Conservation (phyloP, 2,329 filamentous ascomycete species). For the Neopestalotiopsis rosae region DNA sequence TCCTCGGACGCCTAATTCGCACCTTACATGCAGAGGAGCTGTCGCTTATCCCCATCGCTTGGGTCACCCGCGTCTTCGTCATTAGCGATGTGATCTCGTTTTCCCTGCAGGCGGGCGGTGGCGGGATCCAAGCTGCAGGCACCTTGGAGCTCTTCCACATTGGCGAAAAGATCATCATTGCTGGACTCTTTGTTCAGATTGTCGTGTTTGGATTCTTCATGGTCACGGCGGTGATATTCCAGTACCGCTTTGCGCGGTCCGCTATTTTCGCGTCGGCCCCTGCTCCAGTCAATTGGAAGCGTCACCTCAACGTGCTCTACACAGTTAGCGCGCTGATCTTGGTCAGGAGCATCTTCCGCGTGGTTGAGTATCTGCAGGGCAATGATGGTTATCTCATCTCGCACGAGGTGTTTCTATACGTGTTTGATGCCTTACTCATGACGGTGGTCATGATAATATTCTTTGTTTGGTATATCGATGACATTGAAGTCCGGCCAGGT, state of each 20-base stretch:
- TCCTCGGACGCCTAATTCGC: conserved; percentile 37
- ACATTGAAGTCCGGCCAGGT: not conserved
- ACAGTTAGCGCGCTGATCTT: conserved; percentile 48
- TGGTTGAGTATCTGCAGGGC: conserved; percentile 52
- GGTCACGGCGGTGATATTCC: conserved; percentile 46
- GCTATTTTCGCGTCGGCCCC: not conserved
- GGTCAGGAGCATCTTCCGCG: conserved; percentile 49
- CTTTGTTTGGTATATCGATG: conserved; percentile 31
- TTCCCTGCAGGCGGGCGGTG: conserved; percentile 44
- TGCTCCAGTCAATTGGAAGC: conserved; percentile 31
- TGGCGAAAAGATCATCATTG: conserved; percentile 51
- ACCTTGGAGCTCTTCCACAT: conserved; percentile 32
- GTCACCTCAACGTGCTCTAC: conserved; percentile 47
- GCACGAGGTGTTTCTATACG: conserved; percentile 47
- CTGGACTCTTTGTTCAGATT: conserved; percentile 56
- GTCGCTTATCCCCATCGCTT: conserved; percentile 25
- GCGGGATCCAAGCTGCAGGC: conserved; percentile 33
- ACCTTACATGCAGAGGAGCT: conserved; percentile 26
- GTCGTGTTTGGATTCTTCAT: conserved; percentile 54
- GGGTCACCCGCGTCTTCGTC: conserved; percentile 53
- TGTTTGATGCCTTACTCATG: conserved; percentile 49
- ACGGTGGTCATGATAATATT: conserved; percentile 41
- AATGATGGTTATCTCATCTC: conserved; percentile 45
- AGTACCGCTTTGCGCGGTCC: conserved; percentile 31
- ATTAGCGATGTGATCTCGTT: conserved; percentile 50